phyloP scores from a whole-genome alignment of 768 basidiomycete species.

The Pleurotus pulmonarius region DNA sequence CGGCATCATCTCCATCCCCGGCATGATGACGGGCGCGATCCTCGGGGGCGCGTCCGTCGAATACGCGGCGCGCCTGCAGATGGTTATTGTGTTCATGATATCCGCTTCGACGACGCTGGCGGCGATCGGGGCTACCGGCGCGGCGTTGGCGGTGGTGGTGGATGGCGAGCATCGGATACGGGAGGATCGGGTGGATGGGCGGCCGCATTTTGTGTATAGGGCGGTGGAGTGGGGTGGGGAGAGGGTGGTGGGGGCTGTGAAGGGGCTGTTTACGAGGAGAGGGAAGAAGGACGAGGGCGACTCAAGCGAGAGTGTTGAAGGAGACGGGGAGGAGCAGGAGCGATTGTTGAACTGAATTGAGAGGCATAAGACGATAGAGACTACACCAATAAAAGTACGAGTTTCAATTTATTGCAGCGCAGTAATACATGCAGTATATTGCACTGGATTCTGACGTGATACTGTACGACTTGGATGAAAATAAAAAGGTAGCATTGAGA shows the following conservation, averaged over 20 bases:
- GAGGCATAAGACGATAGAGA: neutral
- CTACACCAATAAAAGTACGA: neutral
- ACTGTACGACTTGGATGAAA: no score
- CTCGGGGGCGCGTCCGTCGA: conserved; percentile 82
- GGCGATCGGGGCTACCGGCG: conserved; percentile 58
- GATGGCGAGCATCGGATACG: conserved; percentile 67
- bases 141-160: conserved; percentile 58
- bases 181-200: conserved; percentile 55
- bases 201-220: conserved; percentile 21
- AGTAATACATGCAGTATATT: no score
- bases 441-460: no score
- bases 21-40: conserved; percentile 92
- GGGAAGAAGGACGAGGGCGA: neutral
- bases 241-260: neutral
- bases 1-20: conserved; percentile 77
- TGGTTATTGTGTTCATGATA: conserved; percentile 96
- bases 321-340: neutral
- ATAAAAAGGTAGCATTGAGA: no score
- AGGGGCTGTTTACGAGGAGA: neutral
- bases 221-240: conserved; percentile 14
- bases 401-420: neutral
- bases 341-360: neutral
- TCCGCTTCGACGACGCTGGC: conserved; percentile 72
- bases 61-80: conserved; percentile 83
- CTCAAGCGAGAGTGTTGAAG: neutral